Evolutionary conservation across 352 stramenopile genomes (phyloP).

Genomic region (Phytophthora tubulina): DNA sequence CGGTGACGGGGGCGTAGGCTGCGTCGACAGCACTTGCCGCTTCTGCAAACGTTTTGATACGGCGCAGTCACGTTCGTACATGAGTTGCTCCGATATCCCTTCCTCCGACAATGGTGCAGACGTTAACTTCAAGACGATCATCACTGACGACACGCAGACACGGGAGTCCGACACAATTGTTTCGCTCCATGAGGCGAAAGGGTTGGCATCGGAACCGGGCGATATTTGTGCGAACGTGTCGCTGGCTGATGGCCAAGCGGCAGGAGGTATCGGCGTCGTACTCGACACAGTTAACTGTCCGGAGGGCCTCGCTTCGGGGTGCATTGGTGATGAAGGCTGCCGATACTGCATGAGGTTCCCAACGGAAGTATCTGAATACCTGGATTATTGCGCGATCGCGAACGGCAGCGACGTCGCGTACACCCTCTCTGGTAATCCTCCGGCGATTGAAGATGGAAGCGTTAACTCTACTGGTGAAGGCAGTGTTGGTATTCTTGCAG

Average conservation of each 20-base stretch:
- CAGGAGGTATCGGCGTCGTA: constrained; percentile 39
- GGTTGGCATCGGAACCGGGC: constrained; percentile 1
- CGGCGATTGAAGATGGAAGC: constrained; percentile 3
- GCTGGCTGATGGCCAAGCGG: constrained; percentile 40
- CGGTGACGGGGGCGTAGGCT: constrained; percentile 44
- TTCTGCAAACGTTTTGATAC: constrained; percentile 44
- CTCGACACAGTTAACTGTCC: constrained; percentile 41
- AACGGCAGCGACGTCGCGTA: constrained; percentile 28
- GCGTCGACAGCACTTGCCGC: constrained; percentile 38
- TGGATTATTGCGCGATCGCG: constrained; percentile 40
- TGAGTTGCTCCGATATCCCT: constrained; percentile 33
- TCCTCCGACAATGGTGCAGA: constrained; percentile 28
- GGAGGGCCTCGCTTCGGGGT: constrained; percentile 34
- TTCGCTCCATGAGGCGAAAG: constrained; percentile 10
- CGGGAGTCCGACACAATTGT: constrained; percentile 22
- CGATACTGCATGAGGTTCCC: constrained; percentile 47
- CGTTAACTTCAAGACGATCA: constrained; percentile 40
- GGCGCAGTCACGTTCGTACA: constrained; percentile 34
- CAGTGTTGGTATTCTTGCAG: background rate
- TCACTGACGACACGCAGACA: constrained; percentile 16
- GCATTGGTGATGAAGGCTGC: constrained; percentile 36
- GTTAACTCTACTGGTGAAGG: background rate
- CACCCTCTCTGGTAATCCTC: constrained; percentile 14
- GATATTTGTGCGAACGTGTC: constrained; percentile 24
- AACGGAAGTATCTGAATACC: constrained; percentile 29